Percentiles rank a stretch among this genome's conserved stretches.
These are phyloP conservation scores for Phytopythium mirpurense DNA, from an alignment of 352 stramenopile genomes.

Conservation along the genomic window DNA sequence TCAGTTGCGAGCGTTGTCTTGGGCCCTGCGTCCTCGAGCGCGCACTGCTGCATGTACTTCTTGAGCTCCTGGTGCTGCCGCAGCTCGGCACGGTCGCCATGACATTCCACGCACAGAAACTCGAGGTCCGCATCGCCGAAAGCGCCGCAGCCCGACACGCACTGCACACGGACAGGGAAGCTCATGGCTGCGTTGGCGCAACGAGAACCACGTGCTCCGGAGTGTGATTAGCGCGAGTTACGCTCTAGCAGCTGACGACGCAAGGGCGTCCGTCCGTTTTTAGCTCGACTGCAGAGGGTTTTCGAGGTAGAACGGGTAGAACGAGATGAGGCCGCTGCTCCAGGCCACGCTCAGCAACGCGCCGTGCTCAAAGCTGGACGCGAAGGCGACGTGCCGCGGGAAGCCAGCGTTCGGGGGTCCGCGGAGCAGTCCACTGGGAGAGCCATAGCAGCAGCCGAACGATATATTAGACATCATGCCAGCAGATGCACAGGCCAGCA, in stretches of 20 bases:
- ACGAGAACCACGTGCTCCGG: background rate
- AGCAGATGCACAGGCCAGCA: background rate
- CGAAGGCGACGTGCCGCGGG: constrained; percentile 53
- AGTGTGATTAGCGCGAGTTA: constrained; percentile 1
- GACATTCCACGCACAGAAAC: constrained; percentile 62
- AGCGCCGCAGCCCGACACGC: constrained; percentile 47
- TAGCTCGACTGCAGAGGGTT: constrained; percentile 12
- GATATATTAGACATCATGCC: background rate
- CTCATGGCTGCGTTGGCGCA: constrained; percentile 28
- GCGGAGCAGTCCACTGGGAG: constrained; percentile 42
- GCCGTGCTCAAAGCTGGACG: constrained; percentile 61
- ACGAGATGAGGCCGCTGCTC: constrained; percentile 74
- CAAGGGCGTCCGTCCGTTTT: background rate
- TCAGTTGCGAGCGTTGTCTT: background rate
- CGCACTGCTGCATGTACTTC: constrained; percentile 19
- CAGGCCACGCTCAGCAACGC: constrained; percentile 66
- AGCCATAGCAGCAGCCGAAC: background rate
- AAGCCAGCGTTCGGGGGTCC: constrained; percentile 54
- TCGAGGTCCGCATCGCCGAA: constrained; percentile 52
- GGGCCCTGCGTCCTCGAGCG: background rate
- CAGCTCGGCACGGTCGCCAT: constrained; percentile 44
- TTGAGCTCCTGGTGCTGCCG: constrained; percentile 36
- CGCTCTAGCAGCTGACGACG: background rate
- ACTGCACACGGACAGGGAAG: constrained; percentile 36
- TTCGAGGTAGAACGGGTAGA: constrained; percentile 77